phyloP scores from a whole-genome alignment of 2,329 filamentous ascomycete genomes.

The Zarea fungicola region DNA sequence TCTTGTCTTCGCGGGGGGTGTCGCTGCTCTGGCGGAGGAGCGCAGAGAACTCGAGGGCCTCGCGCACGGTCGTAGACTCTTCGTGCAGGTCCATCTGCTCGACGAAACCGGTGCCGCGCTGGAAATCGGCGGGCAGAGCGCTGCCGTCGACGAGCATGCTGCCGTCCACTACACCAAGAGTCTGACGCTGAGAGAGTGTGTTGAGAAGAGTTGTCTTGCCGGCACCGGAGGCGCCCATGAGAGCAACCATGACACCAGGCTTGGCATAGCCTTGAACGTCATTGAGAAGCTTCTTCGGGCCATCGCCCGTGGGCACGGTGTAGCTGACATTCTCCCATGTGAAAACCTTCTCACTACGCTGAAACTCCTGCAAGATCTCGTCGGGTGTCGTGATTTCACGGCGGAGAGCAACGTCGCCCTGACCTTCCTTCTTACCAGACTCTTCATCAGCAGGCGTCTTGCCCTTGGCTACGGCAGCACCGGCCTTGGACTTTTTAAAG shows the following conservation, averaged over 20 bases:
- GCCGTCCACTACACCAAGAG: slow-evolving; percentile 67
- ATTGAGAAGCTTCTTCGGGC: slow-evolving; percentile 28
- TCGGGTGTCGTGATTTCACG: slow-evolving; percentile 19
- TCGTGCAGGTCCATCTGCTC: slow-evolving; percentile 66
- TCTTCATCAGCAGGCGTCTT: slow-evolving; percentile 25
- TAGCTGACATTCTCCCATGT: slow-evolving; percentile 69
- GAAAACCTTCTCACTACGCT: slow-evolving; percentile 58
- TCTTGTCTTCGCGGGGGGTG: slow-evolving; percentile 55
- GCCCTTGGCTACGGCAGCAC: slow-evolving; percentile 41
- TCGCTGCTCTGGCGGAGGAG: slow-evolving; percentile 56
- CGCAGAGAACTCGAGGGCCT: slow-evolving; percentile 62
- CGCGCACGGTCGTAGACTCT: slow-evolving; percentile 59
- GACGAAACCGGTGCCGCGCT: slow-evolving; percentile 68
- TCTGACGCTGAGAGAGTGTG: slow-evolving; percentile 67
- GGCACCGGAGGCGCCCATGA: slow-evolving; percentile 77
- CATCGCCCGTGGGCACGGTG: slow-evolving; percentile 51
- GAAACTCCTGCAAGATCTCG: slow-evolving; percentile 40
- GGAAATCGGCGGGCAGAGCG: slow-evolving; percentile 68
- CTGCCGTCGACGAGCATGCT: slow-evolving; percentile 75
- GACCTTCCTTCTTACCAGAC: slow-evolving; percentile 20
- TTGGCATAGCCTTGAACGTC: slow-evolving; percentile 71
- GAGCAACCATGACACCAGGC: slow-evolving; percentile 71
- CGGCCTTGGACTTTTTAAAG: slow-evolving; percentile 63
- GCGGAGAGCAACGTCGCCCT: slow-evolving; percentile 21
- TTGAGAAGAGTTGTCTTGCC: slow-evolving; percentile 82